Evolutionary conservation across 1,139 yeast genomes (phyloP).

Genomic region (Yamadazyma trypodendri): DNA sequence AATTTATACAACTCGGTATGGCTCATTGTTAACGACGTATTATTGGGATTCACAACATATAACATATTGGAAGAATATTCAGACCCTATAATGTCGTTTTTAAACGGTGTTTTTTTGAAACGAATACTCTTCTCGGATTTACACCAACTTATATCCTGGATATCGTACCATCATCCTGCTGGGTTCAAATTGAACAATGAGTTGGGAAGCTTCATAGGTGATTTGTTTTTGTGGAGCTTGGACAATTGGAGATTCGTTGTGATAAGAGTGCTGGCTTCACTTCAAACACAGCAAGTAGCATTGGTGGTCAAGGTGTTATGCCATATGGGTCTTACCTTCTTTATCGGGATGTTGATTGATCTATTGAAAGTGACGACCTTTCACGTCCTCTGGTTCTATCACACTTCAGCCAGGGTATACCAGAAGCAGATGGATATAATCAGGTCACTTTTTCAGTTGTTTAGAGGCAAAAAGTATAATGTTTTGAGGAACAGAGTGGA

Average conservation of each 20-base stretch:
- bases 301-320: slow-evolving; percentile 23
- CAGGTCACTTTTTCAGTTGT: slow-evolving; percentile 75
- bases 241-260: slow-evolving; percentile 55
- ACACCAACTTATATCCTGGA: slow-evolving; percentile 59
- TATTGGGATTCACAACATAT: slow-evolving; percentile 68
- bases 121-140: slow-evolving; percentile 34
- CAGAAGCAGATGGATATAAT: slow-evolving; percentile 70
- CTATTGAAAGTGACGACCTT: slow-evolving; percentile 59
- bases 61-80: slow-evolving; percentile 48
- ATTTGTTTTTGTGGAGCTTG: slow-evolving; percentile 81
- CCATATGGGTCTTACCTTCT: slow-evolving; percentile 60
- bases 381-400: slow-evolving; percentile 75
- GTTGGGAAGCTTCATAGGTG: slow-evolving; percentile 82
- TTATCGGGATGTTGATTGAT: slow-evolving; percentile 68
- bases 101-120: slow-evolving; percentile 38
- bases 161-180: slow-evolving; percentile 82
- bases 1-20: slow-evolving; percentile 85
- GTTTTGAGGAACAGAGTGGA: slow-evolving; percentile 83
- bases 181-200: slow-evolving; percentile 91
- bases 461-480: slow-evolving; percentile 88
- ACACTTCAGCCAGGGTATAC: slow-evolving; percentile 76
- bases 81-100: slow-evolving; percentile 27
- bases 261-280: slow-evolving; percentile 11
- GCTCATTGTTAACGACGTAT: slow-evolving; percentile 79
- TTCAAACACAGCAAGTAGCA: slow-evolving; percentile 1